Base-by-base conservation (phyloP, 2,329 filamentous ascomycete genomes). In the Neonectria faginata region DNA sequence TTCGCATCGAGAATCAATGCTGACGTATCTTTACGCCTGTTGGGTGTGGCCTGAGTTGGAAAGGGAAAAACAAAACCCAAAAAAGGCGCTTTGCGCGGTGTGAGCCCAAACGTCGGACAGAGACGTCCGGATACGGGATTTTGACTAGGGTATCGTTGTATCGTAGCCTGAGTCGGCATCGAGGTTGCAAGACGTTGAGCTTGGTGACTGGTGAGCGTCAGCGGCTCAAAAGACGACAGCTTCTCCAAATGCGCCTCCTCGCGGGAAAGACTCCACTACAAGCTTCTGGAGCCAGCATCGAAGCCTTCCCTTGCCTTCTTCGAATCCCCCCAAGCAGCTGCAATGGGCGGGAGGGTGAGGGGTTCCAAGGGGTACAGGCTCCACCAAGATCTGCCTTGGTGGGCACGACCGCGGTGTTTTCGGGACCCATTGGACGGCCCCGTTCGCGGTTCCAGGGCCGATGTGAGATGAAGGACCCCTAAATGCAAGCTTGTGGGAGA, bases 261-360 rank as follows among this genome's bases (percentile, higher is more conserved):
- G 66, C 69, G 70, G 71, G 67, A 71, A 67, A 55, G 69, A 74
- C 72, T 73, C 72, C 72, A 74, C 72, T 63, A 62, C 52, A 70
- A 69, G 56, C 72, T 74, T 74, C 72, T 74, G 72, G 72, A 74
- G 72, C 69, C 61, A 68, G 60, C 69, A 74, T 74, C 70, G 72
- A 74, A 74, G 72, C 70, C 60, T 74, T 74, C 51, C 60, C 61
- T 64, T 67, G 67, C 67, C 70, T 67, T 69, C 63, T 60, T 72
- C 68, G 57, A 68, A 67, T 61, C 65, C 60, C 60, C 62, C 71
- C 58, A 64, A 72, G 63, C 61, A 64, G 53, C 72, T 74, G 67
- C 72, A 70, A 72, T 69, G 66, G 45, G 67, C 70, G 72, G 72
- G 71, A 74, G 66, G 70, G 59, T 71, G 71, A 74, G 71, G 71